Percentiles rank a stretch among this genome's conserved stretches.
Conservation (phyloP, 768 basidiomycete species). For the Kockovaella imperatae region DNA sequence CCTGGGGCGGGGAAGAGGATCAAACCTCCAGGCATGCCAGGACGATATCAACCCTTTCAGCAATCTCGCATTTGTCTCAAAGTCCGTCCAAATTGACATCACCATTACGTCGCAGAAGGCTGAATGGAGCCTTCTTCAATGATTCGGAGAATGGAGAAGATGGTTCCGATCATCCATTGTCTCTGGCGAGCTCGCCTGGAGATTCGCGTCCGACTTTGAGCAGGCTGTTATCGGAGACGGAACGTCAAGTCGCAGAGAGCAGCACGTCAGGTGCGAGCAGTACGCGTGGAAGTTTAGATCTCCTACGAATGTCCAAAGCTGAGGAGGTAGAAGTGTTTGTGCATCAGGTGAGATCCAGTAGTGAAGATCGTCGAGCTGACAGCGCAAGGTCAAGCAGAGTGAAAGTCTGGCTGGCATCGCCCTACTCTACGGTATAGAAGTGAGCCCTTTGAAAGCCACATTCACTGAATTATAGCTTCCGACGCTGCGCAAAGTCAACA, state of each 20-base stretch:
- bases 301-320: constrained; percentile 22
- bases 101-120: too few relatives aligned
- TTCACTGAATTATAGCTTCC: constrained; percentile 45
- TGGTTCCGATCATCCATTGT: too few relatives aligned
- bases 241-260: constrained; percentile 35
- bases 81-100: too few relatives aligned
- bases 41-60: too few relatives aligned
- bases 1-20: too few relatives aligned
- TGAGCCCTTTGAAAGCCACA: constrained; percentile 40
- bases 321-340: constrained; percentile 45
- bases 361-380: background rate
- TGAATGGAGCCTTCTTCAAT: too few relatives aligned
- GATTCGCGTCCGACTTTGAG: constrained; percentile 29
- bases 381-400: constrained; percentile 54
- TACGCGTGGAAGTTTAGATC: constrained; percentile 33
- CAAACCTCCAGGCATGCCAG: too few relatives aligned
- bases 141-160: too few relatives aligned
- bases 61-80: too few relatives aligned
- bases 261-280: constrained; percentile 23
- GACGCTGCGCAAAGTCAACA: constrained; percentile 77
- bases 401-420: constrained; percentile 85
- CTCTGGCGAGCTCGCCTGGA: too few relatives aligned
- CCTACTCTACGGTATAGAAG: constrained; percentile 75
- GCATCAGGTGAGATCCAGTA: constrained; percentile 38
- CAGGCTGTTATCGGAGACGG: constrained; percentile 35